Evolutionary conservation across 176 grass and related monocot genomes (phyloP).

Genomic region (Tillandsia leiboldiana): DNA sequence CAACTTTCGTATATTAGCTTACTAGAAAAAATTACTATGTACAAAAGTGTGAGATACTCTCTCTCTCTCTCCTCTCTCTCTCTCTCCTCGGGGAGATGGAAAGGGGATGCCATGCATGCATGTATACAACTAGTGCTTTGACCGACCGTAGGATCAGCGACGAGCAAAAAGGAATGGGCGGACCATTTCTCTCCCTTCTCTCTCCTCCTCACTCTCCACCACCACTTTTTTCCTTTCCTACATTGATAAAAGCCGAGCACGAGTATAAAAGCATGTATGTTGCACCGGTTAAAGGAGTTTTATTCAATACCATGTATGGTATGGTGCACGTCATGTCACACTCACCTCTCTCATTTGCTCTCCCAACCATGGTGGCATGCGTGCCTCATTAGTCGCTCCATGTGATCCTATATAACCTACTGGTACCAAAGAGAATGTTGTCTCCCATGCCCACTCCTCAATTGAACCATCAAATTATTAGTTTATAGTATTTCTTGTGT

Average conservation of each 20-base stretch:
- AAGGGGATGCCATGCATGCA: too few species aligned
- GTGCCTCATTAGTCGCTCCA: constrained; percentile 4
- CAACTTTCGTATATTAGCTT: too few species aligned
- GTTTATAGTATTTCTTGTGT: too few species aligned
- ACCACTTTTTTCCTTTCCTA: neutral
- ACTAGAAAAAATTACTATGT: too few species aligned
- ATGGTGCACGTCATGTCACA: constrained; percentile 4
- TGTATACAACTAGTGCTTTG: neutral
- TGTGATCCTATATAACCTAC: neutral
- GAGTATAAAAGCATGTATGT: neutral
- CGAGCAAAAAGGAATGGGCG: neutral
- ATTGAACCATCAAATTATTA: neutral
- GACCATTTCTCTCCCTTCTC: neutral
- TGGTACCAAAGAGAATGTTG: constrained; percentile 1
- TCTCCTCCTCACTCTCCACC: neutral
- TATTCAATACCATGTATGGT: neutral
- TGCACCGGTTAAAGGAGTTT: too few species aligned
- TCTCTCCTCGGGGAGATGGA: neutral
- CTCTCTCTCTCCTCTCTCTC: neutral
- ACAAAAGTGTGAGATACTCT: too few species aligned
- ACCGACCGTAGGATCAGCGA: neutral
- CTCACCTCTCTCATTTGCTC: neutral
- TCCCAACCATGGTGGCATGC: constrained; percentile 2
- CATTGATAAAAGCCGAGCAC: neutral
- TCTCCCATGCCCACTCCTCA: neutral